Conservation (phyloP, 176 grass and related monocot genomes). For the Melocanna baccifera region DNA sequence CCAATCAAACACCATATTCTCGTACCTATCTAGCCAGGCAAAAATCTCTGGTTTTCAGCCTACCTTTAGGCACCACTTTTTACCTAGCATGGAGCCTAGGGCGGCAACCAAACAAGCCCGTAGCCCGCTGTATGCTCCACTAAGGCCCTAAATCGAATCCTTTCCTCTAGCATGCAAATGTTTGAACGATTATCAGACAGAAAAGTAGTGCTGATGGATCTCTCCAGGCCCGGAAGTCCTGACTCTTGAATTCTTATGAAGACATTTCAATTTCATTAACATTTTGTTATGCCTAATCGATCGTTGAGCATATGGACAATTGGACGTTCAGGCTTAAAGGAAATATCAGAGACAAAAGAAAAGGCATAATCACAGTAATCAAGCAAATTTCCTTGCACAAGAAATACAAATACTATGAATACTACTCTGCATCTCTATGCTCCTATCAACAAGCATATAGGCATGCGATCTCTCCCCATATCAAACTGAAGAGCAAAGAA, state of each 20-base stretch:
- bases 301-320: background rate
- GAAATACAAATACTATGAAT: background rate
- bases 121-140: background rate
- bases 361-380: background rate
- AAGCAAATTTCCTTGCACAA: background rate
- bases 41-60: no score
- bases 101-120: no score
- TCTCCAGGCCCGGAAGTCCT: background rate
- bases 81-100: fast-evolving
- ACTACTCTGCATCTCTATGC: background rate
- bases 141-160: background rate
- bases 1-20: no score
- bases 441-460: background rate
- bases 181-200: background rate
- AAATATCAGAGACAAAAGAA: background rate
- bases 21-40: no score
- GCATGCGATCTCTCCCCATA: background rate
- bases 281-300: background rate
- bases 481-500: background rate
- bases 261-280: background rate
- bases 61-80: no score
- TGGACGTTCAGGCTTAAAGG: background rate
- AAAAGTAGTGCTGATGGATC: background rate
- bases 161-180: background rate
- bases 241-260: background rate